A percentile compares a stretch with the other conserved stretches of the same genome.
Evolutionary conservation across 1,284 basidiomycete species (phyloP).

Genomic region (Ustilago bromivora): DNA sequence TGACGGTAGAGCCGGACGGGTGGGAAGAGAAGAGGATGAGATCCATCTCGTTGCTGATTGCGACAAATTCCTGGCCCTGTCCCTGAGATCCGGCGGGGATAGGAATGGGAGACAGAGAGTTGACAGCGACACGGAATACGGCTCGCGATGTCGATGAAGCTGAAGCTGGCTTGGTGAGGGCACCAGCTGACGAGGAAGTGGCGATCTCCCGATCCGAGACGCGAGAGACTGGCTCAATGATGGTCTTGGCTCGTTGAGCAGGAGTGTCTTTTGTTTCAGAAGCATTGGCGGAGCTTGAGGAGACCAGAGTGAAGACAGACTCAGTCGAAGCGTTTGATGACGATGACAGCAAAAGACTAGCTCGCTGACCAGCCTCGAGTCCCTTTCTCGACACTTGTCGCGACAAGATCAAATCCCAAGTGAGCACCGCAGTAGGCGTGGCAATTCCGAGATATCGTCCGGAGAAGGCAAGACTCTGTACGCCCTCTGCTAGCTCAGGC

Average conservation of each 20-base stretch:
- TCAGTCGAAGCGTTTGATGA: constrained; percentile 7
- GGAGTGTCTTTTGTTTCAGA: constrained; percentile 1
- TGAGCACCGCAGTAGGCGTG: constrained; percentile 31
- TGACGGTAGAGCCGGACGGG: constrained; percentile 32
- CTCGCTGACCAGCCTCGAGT: constrained; percentile 18
- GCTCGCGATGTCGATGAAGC: not conserved
- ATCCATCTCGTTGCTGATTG: constrained; percentile 51
- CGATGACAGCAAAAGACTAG: constrained; percentile 22
- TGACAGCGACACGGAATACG: constrained; percentile 26
- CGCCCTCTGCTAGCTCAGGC: constrained; percentile 45
- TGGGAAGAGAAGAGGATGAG: constrained; percentile 50
- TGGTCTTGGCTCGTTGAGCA: constrained; percentile 23
- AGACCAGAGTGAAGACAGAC: constrained; percentile 30
- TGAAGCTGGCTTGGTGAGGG: constrained; percentile 11
- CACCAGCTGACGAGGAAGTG: constrained; percentile 12
- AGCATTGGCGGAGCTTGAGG: constrained; percentile 4
- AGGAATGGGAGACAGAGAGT: constrained; percentile 30
- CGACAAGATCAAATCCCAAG: constrained; percentile 64
- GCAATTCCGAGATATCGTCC: constrained; percentile 59
- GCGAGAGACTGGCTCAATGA: constrained; percentile 40
- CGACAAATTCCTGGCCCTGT: constrained; percentile 38
- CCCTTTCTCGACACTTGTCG: constrained; percentile 41
- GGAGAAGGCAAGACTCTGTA: constrained; percentile 41
- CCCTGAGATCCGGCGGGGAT: constrained; percentile 16
- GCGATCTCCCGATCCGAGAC: constrained; percentile 37